These are phyloP conservation scores for Psilocybe subaeruginosa DNA, from an alignment of 768 basidiomycete genomes.

Conservation along the genomic window DNA sequence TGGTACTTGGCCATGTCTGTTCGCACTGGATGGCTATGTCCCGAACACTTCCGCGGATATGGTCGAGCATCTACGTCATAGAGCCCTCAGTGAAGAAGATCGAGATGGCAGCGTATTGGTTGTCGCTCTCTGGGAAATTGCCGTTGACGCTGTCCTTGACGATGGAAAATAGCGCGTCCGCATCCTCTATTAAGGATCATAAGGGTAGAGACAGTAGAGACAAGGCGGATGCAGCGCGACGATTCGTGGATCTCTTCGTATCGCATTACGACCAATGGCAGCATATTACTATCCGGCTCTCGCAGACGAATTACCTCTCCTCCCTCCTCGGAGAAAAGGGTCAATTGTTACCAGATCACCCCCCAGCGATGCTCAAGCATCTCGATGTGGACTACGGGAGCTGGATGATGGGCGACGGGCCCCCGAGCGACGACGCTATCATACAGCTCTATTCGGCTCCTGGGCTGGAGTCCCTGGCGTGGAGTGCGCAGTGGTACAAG, in stretches of 20 bases:
- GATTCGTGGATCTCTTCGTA: background rate
- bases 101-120: background rate
- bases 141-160: constrained; percentile 5
- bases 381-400: background rate
- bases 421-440: background rate
- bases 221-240: background rate
- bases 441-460: background rate
- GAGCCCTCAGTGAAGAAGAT: constrained; percentile 1
- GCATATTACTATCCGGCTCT: background rate
- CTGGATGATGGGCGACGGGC: background rate
- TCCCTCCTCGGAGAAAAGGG: background rate
- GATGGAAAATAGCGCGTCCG: background rate
- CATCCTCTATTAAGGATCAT: background rate
- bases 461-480: background rate
- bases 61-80: constrained; percentile 2
- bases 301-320: background rate
- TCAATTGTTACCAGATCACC: background rate
- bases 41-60: background rate
- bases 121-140: background rate
- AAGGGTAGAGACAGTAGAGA: background rate
- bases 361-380: constrained; percentile 4
- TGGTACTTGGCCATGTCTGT: constrained; percentile 22
- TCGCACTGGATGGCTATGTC: constrained; percentile 15
- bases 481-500: background rate
- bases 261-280: constrained; percentile 5